Conservation (phyloP, 495 filamentous ascomycete genomes). For the Tuber melanosporum region DNA sequence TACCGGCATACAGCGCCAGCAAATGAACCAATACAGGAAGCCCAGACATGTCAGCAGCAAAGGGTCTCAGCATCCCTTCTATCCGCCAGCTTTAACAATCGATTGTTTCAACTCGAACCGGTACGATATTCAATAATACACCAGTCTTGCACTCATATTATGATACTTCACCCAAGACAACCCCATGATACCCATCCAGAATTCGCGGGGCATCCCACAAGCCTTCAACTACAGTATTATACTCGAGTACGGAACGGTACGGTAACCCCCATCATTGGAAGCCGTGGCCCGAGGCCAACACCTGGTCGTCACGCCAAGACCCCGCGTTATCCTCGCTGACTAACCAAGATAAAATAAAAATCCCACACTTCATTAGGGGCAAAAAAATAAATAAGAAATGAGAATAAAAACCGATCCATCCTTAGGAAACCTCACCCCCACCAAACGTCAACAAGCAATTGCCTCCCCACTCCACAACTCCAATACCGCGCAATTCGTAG, state of each 20-base stretch:
- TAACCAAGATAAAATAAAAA: slow-evolving; percentile 1
- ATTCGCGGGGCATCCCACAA: neutral
- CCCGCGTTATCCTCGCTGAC: slow-evolving; percentile 1
- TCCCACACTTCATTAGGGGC: neutral
- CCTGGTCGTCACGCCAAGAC: neutral
- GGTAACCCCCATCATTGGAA: slow-evolving; percentile 8
- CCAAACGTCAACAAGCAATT: slow-evolving; percentile 18
- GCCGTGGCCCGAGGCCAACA: neutral
- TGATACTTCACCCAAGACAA: neutral
- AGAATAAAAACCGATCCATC: neutral
- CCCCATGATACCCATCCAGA: neutral
- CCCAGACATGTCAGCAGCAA: neutral
- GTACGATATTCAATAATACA: neutral
- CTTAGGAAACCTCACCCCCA: slow-evolving; percentile 5
- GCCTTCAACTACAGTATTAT: neutral
- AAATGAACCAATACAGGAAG: neutral
- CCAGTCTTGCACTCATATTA: neutral
- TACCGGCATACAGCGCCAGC: neutral
- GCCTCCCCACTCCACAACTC: neutral
- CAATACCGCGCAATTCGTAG: neutral
- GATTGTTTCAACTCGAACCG: neutral
- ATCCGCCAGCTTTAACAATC: neutral
- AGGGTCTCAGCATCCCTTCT: neutral
- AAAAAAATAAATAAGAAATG: neutral
- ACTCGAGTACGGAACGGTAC: neutral